Base-by-base conservation (phyloP, 2,329 filamentous ascomycete species). In the Triangularia verruculosa region DNA sequence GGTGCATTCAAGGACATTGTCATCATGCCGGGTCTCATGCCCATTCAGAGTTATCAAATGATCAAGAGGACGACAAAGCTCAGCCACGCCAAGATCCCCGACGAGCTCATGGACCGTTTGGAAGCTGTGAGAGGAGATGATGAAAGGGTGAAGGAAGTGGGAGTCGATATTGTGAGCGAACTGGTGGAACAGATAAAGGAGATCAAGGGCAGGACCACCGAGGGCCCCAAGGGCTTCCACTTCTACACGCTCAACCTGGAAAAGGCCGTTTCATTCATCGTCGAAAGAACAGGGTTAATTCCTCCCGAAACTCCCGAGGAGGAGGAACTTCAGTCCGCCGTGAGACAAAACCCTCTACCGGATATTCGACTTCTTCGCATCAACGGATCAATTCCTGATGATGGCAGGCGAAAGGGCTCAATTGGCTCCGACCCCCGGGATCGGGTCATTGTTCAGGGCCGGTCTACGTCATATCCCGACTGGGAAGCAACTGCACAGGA, bases 161-260 rank as follows among this genome's bases (percentile, higher is more conserved):
- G 92, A 53, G 89, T 95, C 15, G 88, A 93, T 73, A 90, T 98
- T 61, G 74, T 99, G 64, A 88, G 87, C 71, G 93, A 97, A 72
- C 86, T 98, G 56, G 86, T 98, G 15, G 87, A 92, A 67, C 86
- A 88, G 71, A 86, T 98, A 73, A 91, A 89, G 68, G 70, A 82
- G 62, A 80, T 89, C 68, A 86, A 86, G 71, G 79, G 75, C 73
- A 79, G 80, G 69, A 83, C 80, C 0, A 79, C 81, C 11, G 83
- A 61, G 3, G 66, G 85, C 3, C 89, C 87, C 20, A 83, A 87
- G 70, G 95, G 95, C 5, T 97, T 97, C 77, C 95, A 99, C 74
- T 98, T 99, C 78, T 99, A 97, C 77, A 98, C 95, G 0, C 81
- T 99, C 59, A 99, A 99, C 74, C 81, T 98, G 30, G 94, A 98